These are phyloP conservation scores for Aspergillus costaricaensis DNA, from an alignment of 2,329 filamentous ascomycete genomes.

Conservation along the genomic window DNA sequence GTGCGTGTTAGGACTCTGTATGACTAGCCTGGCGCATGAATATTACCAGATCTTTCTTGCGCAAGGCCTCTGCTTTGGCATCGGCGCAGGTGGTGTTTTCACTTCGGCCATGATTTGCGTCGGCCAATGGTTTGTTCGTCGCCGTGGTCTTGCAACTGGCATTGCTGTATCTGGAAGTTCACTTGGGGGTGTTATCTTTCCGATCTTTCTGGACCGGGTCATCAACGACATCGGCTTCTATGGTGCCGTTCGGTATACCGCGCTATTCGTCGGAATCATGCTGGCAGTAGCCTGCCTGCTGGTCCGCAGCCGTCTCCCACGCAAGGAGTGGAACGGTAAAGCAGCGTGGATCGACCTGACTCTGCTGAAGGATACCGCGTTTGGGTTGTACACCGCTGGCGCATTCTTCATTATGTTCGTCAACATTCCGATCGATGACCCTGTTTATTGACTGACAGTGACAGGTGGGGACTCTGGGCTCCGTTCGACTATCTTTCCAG, in stretches of 20 bases:
- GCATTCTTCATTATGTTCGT: constrained; percentile 30
- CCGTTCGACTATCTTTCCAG: constrained; percentile 27
- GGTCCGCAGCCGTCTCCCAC: constrained; percentile 28
- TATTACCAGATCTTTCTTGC: constrained; percentile 23
- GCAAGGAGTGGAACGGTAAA: constrained; percentile 31
- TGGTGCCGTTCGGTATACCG: constrained; percentile 25
- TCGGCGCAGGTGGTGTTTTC: constrained; percentile 21
- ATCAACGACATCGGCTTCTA: constrained; percentile 22
- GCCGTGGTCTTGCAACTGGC: constrained; percentile 18
- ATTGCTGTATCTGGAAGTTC: constrained; percentile 17
- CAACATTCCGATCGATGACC: background rate
- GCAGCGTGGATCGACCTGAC: constrained; percentile 29
- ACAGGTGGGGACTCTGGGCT: constrained; percentile 29
- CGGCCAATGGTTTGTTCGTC: constrained; percentile 22
- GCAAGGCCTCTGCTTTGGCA: constrained; percentile 20
- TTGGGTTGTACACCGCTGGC: constrained; percentile 28
- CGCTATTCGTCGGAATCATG: constrained; percentile 24
- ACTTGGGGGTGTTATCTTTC: constrained; percentile 27
- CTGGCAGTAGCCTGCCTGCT: constrained; percentile 21
- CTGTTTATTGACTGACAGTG: constrained; percentile 5
- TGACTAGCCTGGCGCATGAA: constrained; percentile 18
- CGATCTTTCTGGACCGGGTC: constrained; percentile 24
- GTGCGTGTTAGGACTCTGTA: constrained; percentile 18
- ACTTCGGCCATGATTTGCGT: constrained; percentile 18
- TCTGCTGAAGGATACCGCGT: constrained; percentile 28